Percentiles rank a stretch among this genome's conserved stretches.
Evolutionary conservation across 257 asterid species (phyloP).

Genomic region (Solanum phureja): DNA sequence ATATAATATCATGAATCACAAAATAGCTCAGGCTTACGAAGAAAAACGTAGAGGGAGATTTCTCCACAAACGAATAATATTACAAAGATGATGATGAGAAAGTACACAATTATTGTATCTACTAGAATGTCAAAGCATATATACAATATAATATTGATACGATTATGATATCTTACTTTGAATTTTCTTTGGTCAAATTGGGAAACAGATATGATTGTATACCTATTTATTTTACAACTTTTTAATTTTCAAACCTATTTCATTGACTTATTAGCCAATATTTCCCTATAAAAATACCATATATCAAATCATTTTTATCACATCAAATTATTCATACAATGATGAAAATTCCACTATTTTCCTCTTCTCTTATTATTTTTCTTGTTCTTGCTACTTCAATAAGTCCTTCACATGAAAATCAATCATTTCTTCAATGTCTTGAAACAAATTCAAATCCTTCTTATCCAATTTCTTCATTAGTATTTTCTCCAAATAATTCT

Average conservation of each 20-base stretch:
- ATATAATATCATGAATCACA: neutral
- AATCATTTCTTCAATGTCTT: slow-evolving; percentile 5
- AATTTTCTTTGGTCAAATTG: neutral
- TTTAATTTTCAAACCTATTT: neutral
- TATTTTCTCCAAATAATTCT: neutral
- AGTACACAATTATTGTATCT: neutral
- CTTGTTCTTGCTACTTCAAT: neutral
- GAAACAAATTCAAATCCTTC: neutral
- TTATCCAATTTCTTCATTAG: neutral
- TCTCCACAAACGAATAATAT: neutral
- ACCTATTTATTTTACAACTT: neutral
- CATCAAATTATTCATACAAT: neutral
- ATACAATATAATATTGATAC: neutral
- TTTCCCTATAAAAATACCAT: neutral
- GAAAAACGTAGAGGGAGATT: neutral
- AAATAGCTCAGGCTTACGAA: neutral
- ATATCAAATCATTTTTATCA: neutral
- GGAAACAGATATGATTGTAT: neutral
- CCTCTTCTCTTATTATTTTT: neutral
- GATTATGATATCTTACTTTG: neutral
- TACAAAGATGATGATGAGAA: neutral
- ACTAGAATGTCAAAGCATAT: neutral
- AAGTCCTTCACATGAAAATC: neutral
- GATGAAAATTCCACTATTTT: neutral
- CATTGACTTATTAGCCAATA: neutral